Base-by-base conservation (phyloP, 2,329 filamentous ascomycete species). In the Ceratocystis smalleyi region DNA sequence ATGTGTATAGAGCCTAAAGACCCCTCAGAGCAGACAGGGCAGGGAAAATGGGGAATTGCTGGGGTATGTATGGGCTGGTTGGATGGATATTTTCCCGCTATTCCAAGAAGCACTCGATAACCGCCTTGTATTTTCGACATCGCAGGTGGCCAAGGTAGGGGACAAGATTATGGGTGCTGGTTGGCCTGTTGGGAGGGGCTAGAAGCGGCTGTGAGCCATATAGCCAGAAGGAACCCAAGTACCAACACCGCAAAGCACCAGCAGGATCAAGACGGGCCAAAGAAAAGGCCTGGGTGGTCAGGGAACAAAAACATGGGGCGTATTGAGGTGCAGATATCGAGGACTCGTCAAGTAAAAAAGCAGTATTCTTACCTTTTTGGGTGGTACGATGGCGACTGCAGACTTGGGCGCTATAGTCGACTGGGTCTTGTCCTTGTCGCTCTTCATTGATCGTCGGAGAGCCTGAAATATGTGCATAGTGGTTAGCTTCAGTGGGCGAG, bases 391-490 rank as follows among this genome's bases (percentile, higher is more conserved):
- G 62, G 91, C 90, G 69, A 92, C 83, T 49, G 89, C 88, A 64
- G 91, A 87, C 75, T 96, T 96, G 68, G 88, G 86, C 17, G 86
- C 84, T 69, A 95, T 88, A 65, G 87, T 86, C 69, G 89, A 81
- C 72, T 89, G 87, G 69, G 84, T 81, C 68, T 84, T 83, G 73
- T 86, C 84, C 79, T 91, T 95, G 70, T 95, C 89, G 74, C 88
- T 87, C 78, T 95, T 95, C 76, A 95, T 87, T 68, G 90, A 95
- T 77, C 89, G 83, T 74, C 91, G 84, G 75, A 96, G 82, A 74
- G 86, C 86, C 87, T 90, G 77, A 59, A 79, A 69, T 6, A 49
- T 70, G 71, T 75, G 74, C 74, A 77, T 76, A 49, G 71, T 71
- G 66, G 73, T 80, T 73, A 80, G 78, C 70, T 69, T 66, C 10